phyloP scores from a whole-genome alignment of 1,139 yeast genomes.

The Pichia norvegensis region DNA sequence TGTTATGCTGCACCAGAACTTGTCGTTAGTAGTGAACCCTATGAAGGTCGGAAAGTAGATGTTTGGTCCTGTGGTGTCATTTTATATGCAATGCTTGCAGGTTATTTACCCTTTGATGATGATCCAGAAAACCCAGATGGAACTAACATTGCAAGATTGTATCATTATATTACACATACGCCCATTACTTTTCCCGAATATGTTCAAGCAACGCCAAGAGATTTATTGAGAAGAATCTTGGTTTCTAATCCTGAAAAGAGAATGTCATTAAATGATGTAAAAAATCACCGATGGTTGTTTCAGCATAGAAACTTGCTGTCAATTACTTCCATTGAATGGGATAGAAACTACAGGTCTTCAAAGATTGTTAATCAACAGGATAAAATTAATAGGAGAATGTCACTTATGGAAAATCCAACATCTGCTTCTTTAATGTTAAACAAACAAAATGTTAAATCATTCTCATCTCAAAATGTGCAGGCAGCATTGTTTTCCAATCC shows the following conservation, averaged over 20 bases:
- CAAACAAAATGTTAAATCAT: slow-evolving; percentile 35
- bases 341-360: slow-evolving; percentile 38
- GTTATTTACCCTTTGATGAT: slow-evolving; percentile 95
- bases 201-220: slow-evolving; percentile 86
- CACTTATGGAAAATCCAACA: slow-evolving; percentile 36
- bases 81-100: slow-evolving; percentile 92
- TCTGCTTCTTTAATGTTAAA: slow-evolving; percentile 28
- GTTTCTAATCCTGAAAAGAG: slow-evolving; percentile 83
- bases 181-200: slow-evolving; percentile 94
- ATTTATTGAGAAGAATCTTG: slow-evolving; percentile 72
- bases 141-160: slow-evolving; percentile 81
- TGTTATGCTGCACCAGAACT: slow-evolving; percentile 98
- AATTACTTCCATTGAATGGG: slow-evolving; percentile 89
- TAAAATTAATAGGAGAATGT: slow-evolving; percentile 31
- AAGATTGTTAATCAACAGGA: slow-evolving; percentile 24
- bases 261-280: slow-evolving; percentile 57
- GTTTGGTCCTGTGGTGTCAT: slow-evolving; percentile 97
- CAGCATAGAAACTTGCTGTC: slow-evolving; percentile 76
- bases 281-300: slow-evolving; percentile 81
- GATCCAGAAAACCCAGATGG: slow-evolving; percentile 97
- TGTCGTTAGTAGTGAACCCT: slow-evolving; percentile 79
- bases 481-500: slow-evolving; percentile 38
- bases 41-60: slow-evolving; percentile 91
- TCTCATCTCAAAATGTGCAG: slow-evolving; percentile 36
- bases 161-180: slow-evolving; percentile 84